Conservation (phyloP, 345 rosid species). For the Salix suchowensis region DNA sequence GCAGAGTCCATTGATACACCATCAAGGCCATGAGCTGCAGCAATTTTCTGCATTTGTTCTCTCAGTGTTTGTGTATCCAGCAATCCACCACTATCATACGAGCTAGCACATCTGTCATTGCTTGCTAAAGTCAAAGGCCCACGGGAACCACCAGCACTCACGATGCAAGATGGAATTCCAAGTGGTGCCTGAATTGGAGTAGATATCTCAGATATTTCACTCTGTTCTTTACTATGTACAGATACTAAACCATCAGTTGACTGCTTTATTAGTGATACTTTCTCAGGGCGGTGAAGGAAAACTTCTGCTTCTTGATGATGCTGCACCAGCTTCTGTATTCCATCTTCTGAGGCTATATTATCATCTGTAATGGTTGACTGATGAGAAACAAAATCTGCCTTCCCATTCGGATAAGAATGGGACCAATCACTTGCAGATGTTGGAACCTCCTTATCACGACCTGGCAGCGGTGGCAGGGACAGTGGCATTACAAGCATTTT, state of each 20-base stretch:
- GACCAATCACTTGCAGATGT: constrained; percentile 10
- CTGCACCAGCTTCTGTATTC: constrained; percentile 17
- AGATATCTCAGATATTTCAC: constrained; percentile 14
- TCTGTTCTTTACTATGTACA: constrained; percentile 15
- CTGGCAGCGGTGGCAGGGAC: constrained; percentile 20
- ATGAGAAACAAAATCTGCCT: constrained; percentile 18
- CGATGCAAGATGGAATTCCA: constrained; percentile 36
- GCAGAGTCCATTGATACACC: constrained; percentile 42
- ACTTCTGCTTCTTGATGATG: constrained; percentile 33
- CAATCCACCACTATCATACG: constrained; percentile 33
- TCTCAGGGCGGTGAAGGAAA: constrained; percentile 8
- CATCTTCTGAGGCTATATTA: constrained; percentile 10
- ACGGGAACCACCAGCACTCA: constrained; percentile 24
- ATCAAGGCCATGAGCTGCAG: constrained; percentile 38
- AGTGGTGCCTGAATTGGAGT: constrained; percentile 33
- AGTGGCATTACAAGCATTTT: constrained; percentile 38
- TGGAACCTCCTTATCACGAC: constrained; percentile 11
- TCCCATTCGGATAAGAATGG: constrained; percentile 24
- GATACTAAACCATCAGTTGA: constrained; percentile 19
- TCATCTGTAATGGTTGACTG: constrained; percentile 11
- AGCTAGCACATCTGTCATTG: constrained; percentile 14
- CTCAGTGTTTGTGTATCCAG: constrained; percentile 31
- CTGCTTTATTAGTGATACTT: neutral
- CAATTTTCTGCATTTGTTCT: constrained; percentile 40
- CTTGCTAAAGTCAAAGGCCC: constrained; percentile 14